A percentile compares a stretch with the other conserved stretches of the same genome.
Evolutionary conservation across 2,329 filamentous ascomycete genomes (phyloP).

Genomic region (Trichoderma sp.): DNA sequence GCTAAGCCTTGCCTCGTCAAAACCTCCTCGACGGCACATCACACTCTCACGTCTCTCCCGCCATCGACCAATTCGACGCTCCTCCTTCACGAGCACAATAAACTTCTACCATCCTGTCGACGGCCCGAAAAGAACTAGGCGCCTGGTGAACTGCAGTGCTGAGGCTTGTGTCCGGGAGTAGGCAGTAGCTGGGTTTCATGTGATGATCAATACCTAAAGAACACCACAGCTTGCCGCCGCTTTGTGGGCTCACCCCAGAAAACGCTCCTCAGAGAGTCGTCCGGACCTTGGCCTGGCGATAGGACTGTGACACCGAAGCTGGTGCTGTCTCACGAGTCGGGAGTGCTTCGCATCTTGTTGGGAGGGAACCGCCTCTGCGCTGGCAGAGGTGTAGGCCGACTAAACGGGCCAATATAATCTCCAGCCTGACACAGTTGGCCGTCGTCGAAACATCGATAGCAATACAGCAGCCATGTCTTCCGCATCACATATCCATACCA

Average conservation of each 20-base stretch:
- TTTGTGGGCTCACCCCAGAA: slow-evolving; percentile 29
- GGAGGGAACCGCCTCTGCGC: slow-evolving; percentile 16
- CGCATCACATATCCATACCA: slow-evolving; percentile 56
- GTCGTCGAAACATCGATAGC: slow-evolving; percentile 27
- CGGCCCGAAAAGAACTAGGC: slow-evolving; percentile 17
- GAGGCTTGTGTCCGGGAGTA: slow-evolving; percentile 29
- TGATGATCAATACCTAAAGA: slow-evolving; percentile 36
- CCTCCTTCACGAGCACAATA: slow-evolving; percentile 21
- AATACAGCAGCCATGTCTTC: slow-evolving; percentile 48
- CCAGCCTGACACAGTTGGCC: background rate
- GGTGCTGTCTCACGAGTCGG: slow-evolving; percentile 36
- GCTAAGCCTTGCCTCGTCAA: slow-evolving; percentile 32
- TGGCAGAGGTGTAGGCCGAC: slow-evolving; percentile 5
- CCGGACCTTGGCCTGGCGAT: slow-evolving; percentile 30
- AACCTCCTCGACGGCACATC: background rate
- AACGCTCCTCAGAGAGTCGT: slow-evolving; percentile 27
- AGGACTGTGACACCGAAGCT: slow-evolving; percentile 41
- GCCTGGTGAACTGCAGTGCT: slow-evolving; percentile 21
- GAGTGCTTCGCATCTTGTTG: slow-evolving; percentile 20
- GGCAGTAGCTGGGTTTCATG: slow-evolving; percentile 35
- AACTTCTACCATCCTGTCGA: slow-evolving; percentile 19
- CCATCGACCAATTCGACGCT: slow-evolving; percentile 21
- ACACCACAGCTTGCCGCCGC: slow-evolving; percentile 34
- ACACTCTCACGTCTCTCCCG: background rate
- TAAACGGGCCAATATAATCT: slow-evolving; percentile 8